A percentile compares a stretch with the other conserved stretches of the same genome.
phyloP scores from a whole-genome alignment of 805 yeast species.

The Metschnikowia lochheadii region DNA sequence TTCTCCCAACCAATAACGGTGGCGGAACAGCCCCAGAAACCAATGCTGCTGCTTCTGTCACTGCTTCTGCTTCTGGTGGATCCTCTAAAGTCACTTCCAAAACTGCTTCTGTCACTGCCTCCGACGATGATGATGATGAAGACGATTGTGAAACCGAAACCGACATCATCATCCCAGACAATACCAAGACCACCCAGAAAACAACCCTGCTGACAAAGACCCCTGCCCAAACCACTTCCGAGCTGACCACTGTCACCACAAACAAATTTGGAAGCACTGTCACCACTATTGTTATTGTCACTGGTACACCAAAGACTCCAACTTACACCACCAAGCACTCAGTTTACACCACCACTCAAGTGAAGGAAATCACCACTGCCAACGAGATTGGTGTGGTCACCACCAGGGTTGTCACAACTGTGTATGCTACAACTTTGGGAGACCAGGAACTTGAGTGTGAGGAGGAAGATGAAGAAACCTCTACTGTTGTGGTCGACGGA shows the following conservation, averaged over 20 bases:
- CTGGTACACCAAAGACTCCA: constrained; percentile 3
- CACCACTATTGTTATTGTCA: constrained; percentile 3
- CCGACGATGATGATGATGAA: constrained; percentile 1
- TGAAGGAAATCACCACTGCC: constrained; percentile 8
- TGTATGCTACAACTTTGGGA: constrained; percentile 10
- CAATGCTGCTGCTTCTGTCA: neutral
- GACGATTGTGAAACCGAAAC: constrained; percentile 4
- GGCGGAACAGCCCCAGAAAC: neutral
- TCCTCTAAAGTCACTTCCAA: neutral
- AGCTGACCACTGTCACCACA: constrained; percentile 3
- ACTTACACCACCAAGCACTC: constrained; percentile 3
- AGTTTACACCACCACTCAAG: constrained; percentile 10
- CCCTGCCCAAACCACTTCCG: neutral
- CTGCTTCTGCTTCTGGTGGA: neutral
- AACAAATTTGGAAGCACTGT: constrained; percentile 2
- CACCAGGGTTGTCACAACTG: constrained; percentile 12
- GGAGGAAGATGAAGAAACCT: constrained; percentile 9
- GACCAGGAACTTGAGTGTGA: constrained; percentile 13
- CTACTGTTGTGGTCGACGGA: constrained; percentile 6
- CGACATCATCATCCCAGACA: neutral
- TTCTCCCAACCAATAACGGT: constrained; percentile 4
- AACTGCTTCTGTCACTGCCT: neutral
- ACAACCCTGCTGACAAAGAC: neutral
- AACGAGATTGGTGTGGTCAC: constrained; percentile 9
- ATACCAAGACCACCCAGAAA: neutral